Percentiles rank a stretch among this genome's conserved stretches.
phyloP scores from a whole-genome alignment of 2,329 filamentous ascomycete genomes.

The Paramyrothecium sp. region DNA sequence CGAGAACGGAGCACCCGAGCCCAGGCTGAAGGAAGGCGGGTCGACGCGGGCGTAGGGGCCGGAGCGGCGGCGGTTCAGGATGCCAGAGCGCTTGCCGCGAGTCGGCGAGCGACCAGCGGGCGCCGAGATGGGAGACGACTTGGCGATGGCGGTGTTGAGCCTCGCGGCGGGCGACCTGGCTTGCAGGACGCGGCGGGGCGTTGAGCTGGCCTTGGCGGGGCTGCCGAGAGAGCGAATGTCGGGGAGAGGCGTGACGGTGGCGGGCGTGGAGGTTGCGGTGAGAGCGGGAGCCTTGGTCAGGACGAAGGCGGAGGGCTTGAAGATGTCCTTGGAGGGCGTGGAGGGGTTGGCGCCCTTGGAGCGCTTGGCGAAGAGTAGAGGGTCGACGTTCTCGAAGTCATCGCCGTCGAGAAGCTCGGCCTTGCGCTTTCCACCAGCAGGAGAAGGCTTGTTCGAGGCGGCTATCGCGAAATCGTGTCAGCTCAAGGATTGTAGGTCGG shows the following conservation, averaged over 20 bases:
- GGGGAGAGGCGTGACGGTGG: constrained; percentile 13
- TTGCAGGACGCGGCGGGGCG: constrained; percentile 44
- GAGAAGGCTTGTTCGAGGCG: constrained; percentile 22
- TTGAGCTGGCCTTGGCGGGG: constrained; percentile 28
- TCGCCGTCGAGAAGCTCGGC: constrained; percentile 50
- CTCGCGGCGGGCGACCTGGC: constrained; percentile 51
- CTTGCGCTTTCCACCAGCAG: constrained; percentile 55
- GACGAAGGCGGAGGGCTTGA: constrained; percentile 48
- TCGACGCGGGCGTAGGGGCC: constrained; percentile 68
- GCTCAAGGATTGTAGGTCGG: too few relatives aligned
- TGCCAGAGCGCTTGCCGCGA: constrained; percentile 65
- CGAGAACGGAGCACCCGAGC: constrained; percentile 69
- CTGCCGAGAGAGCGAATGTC: constrained; percentile 25
- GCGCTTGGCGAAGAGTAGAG: constrained; percentile 55
- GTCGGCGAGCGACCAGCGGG: constrained; percentile 80
- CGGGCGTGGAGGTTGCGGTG: constrained; percentile 23
- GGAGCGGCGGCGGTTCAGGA: constrained; percentile 67
- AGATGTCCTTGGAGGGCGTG: constrained; percentile 39
- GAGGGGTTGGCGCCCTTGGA: constrained; percentile 47
- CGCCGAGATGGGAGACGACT: constrained; percentile 58
- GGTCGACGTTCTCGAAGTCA: constrained; percentile 63
- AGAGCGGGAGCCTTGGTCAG: constrained; percentile 41
- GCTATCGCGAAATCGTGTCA: constrained; percentile 29
- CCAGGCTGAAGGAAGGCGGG: constrained; percentile 59
- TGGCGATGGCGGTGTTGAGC: constrained; percentile 40